phyloP scores from a whole-genome alignment of 2,329 filamentous ascomycete genomes.

The Acrocalymma vagum region DNA sequence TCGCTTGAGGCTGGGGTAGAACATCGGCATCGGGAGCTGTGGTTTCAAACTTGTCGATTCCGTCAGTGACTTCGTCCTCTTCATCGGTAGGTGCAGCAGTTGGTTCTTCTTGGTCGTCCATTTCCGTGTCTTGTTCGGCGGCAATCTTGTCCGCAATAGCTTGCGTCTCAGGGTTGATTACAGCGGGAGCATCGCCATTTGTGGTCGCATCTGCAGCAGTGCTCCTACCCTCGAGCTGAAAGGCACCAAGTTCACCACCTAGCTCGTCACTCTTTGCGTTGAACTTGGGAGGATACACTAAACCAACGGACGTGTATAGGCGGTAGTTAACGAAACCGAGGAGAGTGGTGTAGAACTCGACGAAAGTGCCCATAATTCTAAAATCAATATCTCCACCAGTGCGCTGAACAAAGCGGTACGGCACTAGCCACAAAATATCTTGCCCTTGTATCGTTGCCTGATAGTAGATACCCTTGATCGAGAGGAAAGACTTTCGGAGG shows the following conservation, averaged over 20 bases:
- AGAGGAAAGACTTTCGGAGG: constrained; percentile 94
- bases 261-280: constrained; percentile 86
- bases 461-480: constrained; percentile 99
- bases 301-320: constrained; percentile 87
- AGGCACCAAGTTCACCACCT: constrained; percentile 88
- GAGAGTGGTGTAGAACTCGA: constrained; percentile 98
- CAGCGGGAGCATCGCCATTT: constrained; percentile 32
- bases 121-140: constrained; percentile 35
- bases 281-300: constrained; percentile 97
- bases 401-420: constrained; percentile 97
- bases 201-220: constrained; percentile 45
- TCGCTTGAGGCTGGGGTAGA: constrained; percentile 78
- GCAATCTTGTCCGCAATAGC: constrained; percentile 58
- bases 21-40: constrained; percentile 85
- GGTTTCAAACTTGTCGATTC: constrained; percentile 91
- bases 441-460: constrained; percentile 97
- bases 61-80: constrained; percentile 46
- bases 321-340: constrained; percentile 96
- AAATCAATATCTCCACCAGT: constrained; percentile 96
- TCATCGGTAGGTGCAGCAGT: constrained; percentile 26
- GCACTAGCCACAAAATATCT: constrained; percentile 95
- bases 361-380: constrained; percentile 98
- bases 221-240: constrained; percentile 83
- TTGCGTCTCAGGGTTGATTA: constrained; percentile 54
- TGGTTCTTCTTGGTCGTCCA: constrained; percentile 52